Evolutionary conservation across 805 yeast genomes (phyloP).

Genomic region (Nakazawaea siamensis): DNA sequence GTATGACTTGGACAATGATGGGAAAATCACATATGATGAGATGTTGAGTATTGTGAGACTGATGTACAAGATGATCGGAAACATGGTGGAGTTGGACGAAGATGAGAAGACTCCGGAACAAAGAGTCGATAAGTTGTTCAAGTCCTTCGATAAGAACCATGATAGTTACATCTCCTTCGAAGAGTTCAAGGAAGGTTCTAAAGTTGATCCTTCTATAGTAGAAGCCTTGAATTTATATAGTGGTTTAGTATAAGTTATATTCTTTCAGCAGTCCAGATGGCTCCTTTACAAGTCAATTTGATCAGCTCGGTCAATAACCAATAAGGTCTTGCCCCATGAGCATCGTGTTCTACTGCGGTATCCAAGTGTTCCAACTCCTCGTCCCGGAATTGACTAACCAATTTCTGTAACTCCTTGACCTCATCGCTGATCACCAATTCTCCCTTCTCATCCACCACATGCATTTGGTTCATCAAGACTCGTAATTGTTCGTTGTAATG

Average conservation of each 20-base stretch:
- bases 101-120: constrained; percentile 91
- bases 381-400: constrained; percentile 75
- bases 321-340: constrained; percentile 90
- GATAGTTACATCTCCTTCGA: constrained; percentile 67
- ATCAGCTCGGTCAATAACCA: constrained; percentile 82
- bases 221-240: constrained; percentile 74
- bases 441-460: constrained; percentile 28
- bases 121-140: constrained; percentile 76
- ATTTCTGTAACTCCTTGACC: constrained; percentile 44
- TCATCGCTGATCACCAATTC: constrained; percentile 37
- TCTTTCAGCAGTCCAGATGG: constrained; percentile 88
- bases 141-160: constrained; percentile 58
- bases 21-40: constrained; percentile 68
- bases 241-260: constrained; percentile 64
- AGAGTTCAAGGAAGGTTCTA: constrained; percentile 78
- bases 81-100: constrained; percentile 80
- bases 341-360: constrained; percentile 87
- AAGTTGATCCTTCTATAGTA: constrained; percentile 67
- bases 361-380: constrained; percentile 93
- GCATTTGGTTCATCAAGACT: constrained; percentile 59
- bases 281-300: constrained; percentile 74
- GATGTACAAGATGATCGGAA: constrained; percentile 91
- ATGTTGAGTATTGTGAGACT: constrained; percentile 73
- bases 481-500: constrained; percentile 91
- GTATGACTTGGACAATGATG: constrained; percentile 78